A percentile compares a stretch with the other conserved stretches of the same genome.
phyloP scores from a whole-genome alignment of 768 basidiomycete genomes.

The Tulasnella sp. region DNA sequence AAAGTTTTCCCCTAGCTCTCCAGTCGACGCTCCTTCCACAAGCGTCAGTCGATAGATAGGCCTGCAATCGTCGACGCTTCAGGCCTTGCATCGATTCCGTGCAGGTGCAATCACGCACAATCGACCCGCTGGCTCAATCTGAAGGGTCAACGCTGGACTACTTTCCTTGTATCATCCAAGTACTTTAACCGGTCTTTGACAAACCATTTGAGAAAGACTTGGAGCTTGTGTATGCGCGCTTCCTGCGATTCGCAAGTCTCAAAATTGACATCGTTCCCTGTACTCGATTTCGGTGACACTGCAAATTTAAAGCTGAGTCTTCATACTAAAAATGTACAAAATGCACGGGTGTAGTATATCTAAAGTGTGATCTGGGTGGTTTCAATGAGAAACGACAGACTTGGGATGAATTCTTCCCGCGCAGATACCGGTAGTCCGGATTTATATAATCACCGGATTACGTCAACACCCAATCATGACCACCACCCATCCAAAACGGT shows the following conservation, averaged over 20 bases:
- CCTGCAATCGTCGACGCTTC: neutral
- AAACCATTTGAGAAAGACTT: too few species aligned
- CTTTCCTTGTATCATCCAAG: neutral
- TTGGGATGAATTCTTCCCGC: neutral
- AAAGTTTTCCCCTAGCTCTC: neutral
- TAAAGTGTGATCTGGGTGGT: too few species aligned
- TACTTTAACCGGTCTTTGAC: too few species aligned
- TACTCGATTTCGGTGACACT: too few species aligned
- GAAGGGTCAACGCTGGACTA: too few species aligned
- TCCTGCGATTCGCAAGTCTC: too few species aligned
- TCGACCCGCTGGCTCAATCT: neutral
- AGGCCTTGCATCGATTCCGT: neutral
- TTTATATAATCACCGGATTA: neutral
- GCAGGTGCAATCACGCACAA: neutral
- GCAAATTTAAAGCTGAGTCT: too few species aligned
- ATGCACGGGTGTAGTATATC: too few species aligned
- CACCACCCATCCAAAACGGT: neutral
- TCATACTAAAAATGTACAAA: too few species aligned
- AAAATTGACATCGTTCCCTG: too few species aligned
- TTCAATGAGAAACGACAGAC: neutral
- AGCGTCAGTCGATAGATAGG: neutral
- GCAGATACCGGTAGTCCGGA: neutral
- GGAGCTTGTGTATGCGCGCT: too few species aligned
- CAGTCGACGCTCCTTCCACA: neutral
- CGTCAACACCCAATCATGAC: neutral